Percentiles rank a stretch among this genome's conserved stretches.
phyloP scores from a whole-genome alignment of 192 early-diverging fungal genomes.

The Gamsiella multidivaricata region DNA sequence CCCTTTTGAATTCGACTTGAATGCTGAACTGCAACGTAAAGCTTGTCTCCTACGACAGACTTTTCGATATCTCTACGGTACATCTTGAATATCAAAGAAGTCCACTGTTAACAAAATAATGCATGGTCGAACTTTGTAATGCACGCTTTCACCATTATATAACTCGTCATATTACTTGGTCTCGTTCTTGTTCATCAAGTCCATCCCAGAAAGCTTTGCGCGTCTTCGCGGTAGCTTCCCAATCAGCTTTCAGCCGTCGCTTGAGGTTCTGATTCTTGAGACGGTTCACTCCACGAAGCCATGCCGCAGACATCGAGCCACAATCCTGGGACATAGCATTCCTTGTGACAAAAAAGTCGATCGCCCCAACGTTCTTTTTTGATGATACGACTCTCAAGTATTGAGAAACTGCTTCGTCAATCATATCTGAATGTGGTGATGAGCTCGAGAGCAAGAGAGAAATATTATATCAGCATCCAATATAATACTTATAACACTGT shows the following conservation, averaged over 20 bases:
- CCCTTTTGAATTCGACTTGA: slow-evolving; percentile 6
- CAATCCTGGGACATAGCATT: not conserved
- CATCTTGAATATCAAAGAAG: too few relatives aligned
- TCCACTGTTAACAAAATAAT: too few relatives aligned
- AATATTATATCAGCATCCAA: slow-evolving; percentile 10
- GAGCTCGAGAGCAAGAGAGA: too few relatives aligned
- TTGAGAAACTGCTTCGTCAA: slow-evolving; percentile 6
- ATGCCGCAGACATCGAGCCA: slow-evolving; percentile 13
- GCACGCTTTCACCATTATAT: too few relatives aligned
- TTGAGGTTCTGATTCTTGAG: slow-evolving; percentile 2
- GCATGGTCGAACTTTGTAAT: too few relatives aligned
- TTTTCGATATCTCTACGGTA: too few relatives aligned
- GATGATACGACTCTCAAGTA: slow-evolving; percentile 6
- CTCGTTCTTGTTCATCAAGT: slow-evolving; percentile 11
- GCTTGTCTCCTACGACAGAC: too few relatives aligned
- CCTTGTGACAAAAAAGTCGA: slow-evolving; percentile 6
- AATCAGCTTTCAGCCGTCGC: slow-evolving; percentile 7
- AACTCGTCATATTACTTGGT: too few relatives aligned
- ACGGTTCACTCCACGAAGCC: slow-evolving; percentile 9
- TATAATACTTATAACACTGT: not conserved
- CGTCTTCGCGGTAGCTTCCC: slow-evolving; percentile 3
- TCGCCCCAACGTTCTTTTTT: slow-evolving; percentile 9
- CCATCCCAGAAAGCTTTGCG: slow-evolving; percentile 18
- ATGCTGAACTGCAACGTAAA: not conserved
- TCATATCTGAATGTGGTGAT: not conserved